Conservation (phyloP, 2,329 filamentous ascomycete species). For the Trichoderma koningii region DNA sequence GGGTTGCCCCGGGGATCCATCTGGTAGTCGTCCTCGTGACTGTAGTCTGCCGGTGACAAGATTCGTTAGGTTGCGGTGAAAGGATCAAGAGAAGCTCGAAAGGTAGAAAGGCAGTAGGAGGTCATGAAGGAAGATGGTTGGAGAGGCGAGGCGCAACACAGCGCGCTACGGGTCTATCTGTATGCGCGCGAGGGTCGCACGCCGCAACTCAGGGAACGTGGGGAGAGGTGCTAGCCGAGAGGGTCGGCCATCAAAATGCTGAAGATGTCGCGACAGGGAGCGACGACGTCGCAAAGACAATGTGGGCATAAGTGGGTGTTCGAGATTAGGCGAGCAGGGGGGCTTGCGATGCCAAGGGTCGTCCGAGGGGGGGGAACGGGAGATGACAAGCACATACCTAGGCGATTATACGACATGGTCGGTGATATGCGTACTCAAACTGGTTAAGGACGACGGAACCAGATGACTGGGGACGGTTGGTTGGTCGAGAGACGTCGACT, state of each 20-base stretch:
- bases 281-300: background rate
- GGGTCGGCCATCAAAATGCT: constrained; percentile 18
- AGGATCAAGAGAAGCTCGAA: background rate
- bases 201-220: constrained; percentile 7
- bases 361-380: constrained; percentile 30
- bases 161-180: constrained; percentile 15
- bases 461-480: background rate
- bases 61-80: constrained; percentile 25
- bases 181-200: background rate
- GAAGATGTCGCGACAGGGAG: constrained; percentile 25
- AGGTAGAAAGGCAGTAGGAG: background rate
- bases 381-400: constrained; percentile 58
- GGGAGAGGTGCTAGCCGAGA: constrained; percentile 16
- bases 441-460: background rate
- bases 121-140: background rate
- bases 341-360: constrained; percentile 27
- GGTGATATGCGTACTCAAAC: constrained; percentile 20
- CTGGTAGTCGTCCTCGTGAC: constrained; percentile 57
- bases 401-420: constrained; percentile 72
- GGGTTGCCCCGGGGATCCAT: constrained; percentile 56
- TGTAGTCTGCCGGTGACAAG: constrained; percentile 50
- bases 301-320: constrained; percentile 26
- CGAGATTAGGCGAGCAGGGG: constrained; percentile 29
- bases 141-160: constrained; percentile 1
- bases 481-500: background rate